Evolutionary conservation across 305 asterid species (phyloP), one percentile per base, ranked within the genome.

Genomic region (Vinca major): DNA sequence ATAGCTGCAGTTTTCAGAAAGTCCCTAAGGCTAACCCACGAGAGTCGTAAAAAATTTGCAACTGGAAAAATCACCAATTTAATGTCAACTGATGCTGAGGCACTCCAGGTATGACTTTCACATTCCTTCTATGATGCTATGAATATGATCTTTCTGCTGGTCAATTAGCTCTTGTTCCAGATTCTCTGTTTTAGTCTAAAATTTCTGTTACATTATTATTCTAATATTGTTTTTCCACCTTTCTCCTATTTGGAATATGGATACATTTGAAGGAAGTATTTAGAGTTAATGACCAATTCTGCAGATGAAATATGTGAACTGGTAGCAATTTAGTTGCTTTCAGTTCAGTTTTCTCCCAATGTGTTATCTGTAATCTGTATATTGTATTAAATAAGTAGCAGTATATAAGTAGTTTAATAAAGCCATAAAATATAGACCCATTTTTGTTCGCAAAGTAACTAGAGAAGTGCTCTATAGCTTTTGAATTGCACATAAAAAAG

Each of bases 11-110:
- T 93, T 81, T 90, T 93, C 73, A 90, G 97, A 48, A 93, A 93
- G 82, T 84, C 98, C 16, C 76, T 93, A 62, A 89, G 86, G 84
- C 78, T 93, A 78, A 90, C 96, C 63, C 96, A 93, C 76, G 98
- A 87, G 85, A 87, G 97, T 82, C 97, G 96, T 64, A 88, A 86
- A 80, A 81, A 62, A 43, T 87, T 93, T 85, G 74, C 96, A 52
- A 78, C 95, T 49, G 98, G 98, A 53, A 93, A 90, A 77, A 86
- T 90, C 69, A 93, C 98, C 74, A 93, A 90, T 74, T 80, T 93
- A 79, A 90, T 93, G 98, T 88, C 97, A 55, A 90, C 96, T 19
- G 98, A 93, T 86, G 86, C 97, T 67, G 97, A 93, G 78, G 85
- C 97, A 66, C 96, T 93, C 71, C 96, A 93, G 97, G 98, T 84